A percentile compares a stretch with the other conserved stretches of the same genome.
These are phyloP conservation scores for Acanthamoeba polyphaga DNA, from an alignment of 208 protist species.

Conservation along the genomic window DNA sequence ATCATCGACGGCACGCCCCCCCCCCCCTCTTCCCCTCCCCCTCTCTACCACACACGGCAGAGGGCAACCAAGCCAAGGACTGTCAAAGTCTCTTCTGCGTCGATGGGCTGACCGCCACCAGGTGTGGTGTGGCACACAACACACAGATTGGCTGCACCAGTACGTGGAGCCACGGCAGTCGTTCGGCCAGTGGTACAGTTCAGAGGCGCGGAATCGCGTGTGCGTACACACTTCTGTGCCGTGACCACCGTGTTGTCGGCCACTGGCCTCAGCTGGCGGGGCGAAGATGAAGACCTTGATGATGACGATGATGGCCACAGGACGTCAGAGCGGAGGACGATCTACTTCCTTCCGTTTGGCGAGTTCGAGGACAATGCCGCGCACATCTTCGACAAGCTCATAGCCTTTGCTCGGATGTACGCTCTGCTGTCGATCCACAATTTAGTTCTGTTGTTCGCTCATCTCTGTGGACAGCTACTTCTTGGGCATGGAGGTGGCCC, in stretches of 20 bases:
- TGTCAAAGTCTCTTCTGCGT: too few relatives aligned
- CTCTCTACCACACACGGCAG: too few relatives aligned
- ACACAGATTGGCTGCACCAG: slow-evolving; percentile 28
- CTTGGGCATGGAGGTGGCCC: neutral
- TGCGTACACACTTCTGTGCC: neutral
- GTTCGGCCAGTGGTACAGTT: slow-evolving; percentile 23
- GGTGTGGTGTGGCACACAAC: neutral
- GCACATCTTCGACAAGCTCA: slow-evolving; percentile 8
- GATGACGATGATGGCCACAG: too few relatives aligned
- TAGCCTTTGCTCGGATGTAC: neutral
- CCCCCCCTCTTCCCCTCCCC: too few relatives aligned
- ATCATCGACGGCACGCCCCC: too few relatives aligned
- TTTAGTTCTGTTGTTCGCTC: neutral
- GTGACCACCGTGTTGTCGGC: too few relatives aligned
- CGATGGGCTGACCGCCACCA: too few relatives aligned
- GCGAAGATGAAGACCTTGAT: too few relatives aligned
- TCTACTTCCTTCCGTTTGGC: slow-evolving; percentile 50
- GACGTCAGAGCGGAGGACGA: neutral
- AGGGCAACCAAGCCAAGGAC: too few relatives aligned
- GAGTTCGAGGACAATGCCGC: neutral
- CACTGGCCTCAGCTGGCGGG: too few relatives aligned
- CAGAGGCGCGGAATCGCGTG: neutral
- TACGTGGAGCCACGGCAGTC: slow-evolving; percentile 56
- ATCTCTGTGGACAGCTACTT: neutral
- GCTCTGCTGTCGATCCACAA: too few relatives aligned